Evolutionary conservation across 306 rosid genomes (phyloP), one percentile per base, ranked within the genome.

Genomic region (Vachellia collinsii): DNA sequence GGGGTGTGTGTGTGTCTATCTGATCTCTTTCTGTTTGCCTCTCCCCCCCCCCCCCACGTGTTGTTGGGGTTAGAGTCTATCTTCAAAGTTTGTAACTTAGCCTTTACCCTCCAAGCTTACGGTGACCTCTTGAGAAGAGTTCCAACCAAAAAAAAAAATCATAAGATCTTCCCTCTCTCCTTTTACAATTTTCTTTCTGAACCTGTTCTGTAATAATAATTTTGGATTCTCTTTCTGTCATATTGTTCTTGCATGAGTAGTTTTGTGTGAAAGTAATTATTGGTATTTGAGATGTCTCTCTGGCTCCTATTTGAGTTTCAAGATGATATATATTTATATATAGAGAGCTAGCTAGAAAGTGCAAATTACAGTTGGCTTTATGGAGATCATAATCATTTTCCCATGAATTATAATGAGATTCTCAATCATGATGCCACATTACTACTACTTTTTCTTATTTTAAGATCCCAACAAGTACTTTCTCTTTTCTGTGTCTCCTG

Each of bases 251-350:
- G 82, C n/a, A 62, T 66, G 82, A 72, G 78, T 73, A 76, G 62
- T 56, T 29, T 29, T 20, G 63, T 20, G 63, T 76, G 14, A 66
- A 72, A 83, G 53, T 78, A 70, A 83, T 81, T 61, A 68, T 89
- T 68, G 80, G 80, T 53, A 83, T 65, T 84, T 50, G 83, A 85
- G 78, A 76, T 76, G 76, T 76, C 81, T 86, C 76, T 70, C 83
- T 82, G 83, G 76, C 77, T 89, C 56, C 83, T 88, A 85, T 88
- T 80, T 82, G 61, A 78, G 81, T 86, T 88, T 77, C 74, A 76
- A 82, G 81, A 86, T 86, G 77, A 84, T 77, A 80, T n/a, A 8
- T 58, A 4, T 48, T 13, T 5, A 14, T 5, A 48, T 5, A 50
- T 16, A 12, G 6, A 5, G 17, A 22, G 36, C 6, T 84, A 13